Evolutionary conservation across 371 early-diverging fungal genomes (phyloP), one percentile per base, ranked within the genome.

Genomic region (Mortierella sp.): DNA sequence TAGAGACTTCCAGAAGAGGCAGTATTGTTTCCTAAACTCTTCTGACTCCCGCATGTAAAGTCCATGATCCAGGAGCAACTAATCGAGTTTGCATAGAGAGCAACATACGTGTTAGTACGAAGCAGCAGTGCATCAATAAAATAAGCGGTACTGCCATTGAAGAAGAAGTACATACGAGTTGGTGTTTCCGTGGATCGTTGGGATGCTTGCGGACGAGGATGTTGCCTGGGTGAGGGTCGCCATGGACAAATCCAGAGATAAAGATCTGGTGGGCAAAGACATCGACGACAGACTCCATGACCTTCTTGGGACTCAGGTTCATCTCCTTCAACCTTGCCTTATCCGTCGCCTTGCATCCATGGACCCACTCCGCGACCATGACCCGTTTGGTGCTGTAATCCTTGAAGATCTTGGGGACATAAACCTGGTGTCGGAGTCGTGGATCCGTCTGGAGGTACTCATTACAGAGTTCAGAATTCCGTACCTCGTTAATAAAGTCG

Each of bases 191-290:
- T 38, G 89, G 88, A 10, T 92, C 83, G 0, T 75, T 75, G 0
- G 97, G 97, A 74, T 95, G 90, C 55, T 87, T 87, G n/a, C 97
- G 91, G 1, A 98, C 92, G 0, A 98, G 88, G 29, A 97, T 91
- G 87, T 98, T 98, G 8, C 97, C 98, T 1, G 96, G 96, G 79
- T 97, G 96, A 14, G 97, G 97, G 79, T 96, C 96, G 87, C 97
- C 93, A 88, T 97, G 98, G 1, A 98, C 95, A 88, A 97, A 97
- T 21, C 98, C 98, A 16, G 92, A 91, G 46, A 93, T 89, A 77
- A 98, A 98, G 65, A 98, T 96, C 83, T 98, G 97, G 83, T 95
- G 95, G 0, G 98, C 91, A 92, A 97, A 98, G 18, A 95, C 92
- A 70, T 96, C 94, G 11, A 97, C 93, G 27, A 96, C 89, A 1